Conservation (phyloP, 2,329 filamentous ascomycete species). For the Pseudogymnoascus sp. region DNA sequence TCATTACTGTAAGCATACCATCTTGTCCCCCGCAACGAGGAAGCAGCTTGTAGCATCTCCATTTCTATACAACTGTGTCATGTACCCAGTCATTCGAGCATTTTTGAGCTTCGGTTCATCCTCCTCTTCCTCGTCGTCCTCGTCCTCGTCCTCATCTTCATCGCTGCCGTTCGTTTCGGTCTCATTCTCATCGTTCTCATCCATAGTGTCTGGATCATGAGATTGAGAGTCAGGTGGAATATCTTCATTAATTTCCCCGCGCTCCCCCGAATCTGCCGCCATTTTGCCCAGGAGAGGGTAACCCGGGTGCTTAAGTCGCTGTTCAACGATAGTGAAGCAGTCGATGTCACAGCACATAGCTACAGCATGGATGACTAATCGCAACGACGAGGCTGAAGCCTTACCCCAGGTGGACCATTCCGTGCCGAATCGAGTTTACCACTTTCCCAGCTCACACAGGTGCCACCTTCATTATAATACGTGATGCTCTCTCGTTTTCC, state of each 20-base stretch:
- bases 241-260: conserved; percentile 20
- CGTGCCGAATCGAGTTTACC: background rate
- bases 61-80: conserved; percentile 80
- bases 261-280: conserved; percentile 25
- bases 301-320: background rate
- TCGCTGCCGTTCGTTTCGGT: conserved; percentile 39
- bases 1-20: conserved; percentile 48
- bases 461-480: background rate
- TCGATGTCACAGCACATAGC: conserved; percentile 6
- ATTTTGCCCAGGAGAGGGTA: conserved; percentile 16
- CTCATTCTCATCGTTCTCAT: conserved; percentile 23
- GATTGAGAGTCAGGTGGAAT: conserved; percentile 16
- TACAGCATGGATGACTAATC: background rate
- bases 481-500: background rate
- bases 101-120: conserved; percentile 95
- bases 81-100: conserved; percentile 70
- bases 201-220: conserved; percentile 17
- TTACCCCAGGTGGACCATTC: background rate
- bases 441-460: background rate
- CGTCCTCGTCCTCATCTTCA: conserved; percentile 48
- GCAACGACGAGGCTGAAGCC: background rate
- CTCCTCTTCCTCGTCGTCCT: conserved; percentile 76
- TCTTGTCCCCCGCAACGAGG: conserved; percentile 88
- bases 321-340: background rate
- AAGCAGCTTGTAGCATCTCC: conserved; percentile 92